Percentiles rank a stretch among this genome's conserved stretches.
Conservation (phyloP, 352 stramenopile species). For the Phytophthora aleatoria region DNA sequence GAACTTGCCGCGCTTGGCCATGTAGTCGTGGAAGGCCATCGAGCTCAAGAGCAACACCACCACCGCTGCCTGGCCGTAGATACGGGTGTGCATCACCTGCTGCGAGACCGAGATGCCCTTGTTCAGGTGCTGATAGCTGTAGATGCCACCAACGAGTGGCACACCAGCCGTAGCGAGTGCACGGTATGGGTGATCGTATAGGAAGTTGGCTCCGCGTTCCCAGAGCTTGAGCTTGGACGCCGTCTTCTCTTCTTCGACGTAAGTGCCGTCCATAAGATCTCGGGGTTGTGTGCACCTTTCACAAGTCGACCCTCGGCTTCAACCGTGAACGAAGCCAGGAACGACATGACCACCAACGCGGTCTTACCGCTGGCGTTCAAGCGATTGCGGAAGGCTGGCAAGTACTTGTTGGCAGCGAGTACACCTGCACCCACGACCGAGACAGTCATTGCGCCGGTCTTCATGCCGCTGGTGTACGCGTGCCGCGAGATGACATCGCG, state of each 20-base stretch:
- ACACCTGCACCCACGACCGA: constrained; percentile 33
- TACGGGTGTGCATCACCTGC: constrained; percentile 82
- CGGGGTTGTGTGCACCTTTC: constrained; percentile 63
- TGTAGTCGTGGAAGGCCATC: constrained; percentile 84
- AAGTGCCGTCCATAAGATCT: constrained; percentile 53
- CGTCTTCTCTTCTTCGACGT: constrained; percentile 46
- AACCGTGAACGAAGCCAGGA: constrained; percentile 66
- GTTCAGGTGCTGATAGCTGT: constrained; percentile 65
- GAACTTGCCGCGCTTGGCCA: constrained; percentile 68
- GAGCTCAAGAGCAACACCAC: constrained; percentile 67
- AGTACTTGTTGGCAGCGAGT: constrained; percentile 57
- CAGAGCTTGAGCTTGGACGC: constrained; percentile 46
- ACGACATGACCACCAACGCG: constrained; percentile 59
- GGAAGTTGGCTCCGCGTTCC: constrained; percentile 59
- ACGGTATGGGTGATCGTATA: constrained; percentile 78
- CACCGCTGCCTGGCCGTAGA: constrained; percentile 72
- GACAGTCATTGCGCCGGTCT: constrained; percentile 40
- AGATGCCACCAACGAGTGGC: constrained; percentile 71
- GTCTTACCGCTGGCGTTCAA: constrained; percentile 71
- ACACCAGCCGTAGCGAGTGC: constrained; percentile 47
- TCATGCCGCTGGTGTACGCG: constrained; percentile 56
- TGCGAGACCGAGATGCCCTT: constrained; percentile 67
- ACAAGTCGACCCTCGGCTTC: constrained; percentile 61
- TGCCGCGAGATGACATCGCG: constrained; percentile 70
- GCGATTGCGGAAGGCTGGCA: constrained; percentile 63